phyloP scores from a whole-genome alignment of 495 filamentous ascomycete species.

The Aspergillus panamensis region DNA sequence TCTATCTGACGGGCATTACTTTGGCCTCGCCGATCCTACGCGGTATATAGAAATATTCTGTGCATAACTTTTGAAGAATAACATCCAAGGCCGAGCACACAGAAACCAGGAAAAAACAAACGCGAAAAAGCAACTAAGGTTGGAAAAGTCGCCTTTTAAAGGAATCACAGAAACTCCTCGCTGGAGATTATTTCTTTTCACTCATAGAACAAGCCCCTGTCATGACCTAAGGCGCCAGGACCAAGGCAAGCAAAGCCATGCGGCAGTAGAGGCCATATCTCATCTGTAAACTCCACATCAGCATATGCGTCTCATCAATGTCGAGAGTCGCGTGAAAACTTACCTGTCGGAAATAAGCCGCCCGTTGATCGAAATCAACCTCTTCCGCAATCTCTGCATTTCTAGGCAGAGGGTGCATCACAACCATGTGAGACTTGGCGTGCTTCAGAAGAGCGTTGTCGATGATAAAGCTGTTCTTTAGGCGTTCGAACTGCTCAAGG shows the following conservation, averaged over 20 bases:
- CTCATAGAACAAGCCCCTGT: slow-evolving; percentile 12
- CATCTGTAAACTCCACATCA: slow-evolving; percentile 68
- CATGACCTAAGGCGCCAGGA: slow-evolving; percentile 63
- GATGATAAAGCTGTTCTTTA: slow-evolving; percentile 83
- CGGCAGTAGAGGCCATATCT: slow-evolving; percentile 94
- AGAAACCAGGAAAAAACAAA: slow-evolving; percentile 19
- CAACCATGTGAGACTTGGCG: slow-evolving; percentile 85
- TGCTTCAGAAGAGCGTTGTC: slow-evolving; percentile 87
- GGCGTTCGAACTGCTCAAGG: slow-evolving; percentile 70
- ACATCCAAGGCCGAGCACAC: slow-evolving; percentile 18
- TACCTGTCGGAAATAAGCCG: slow-evolving; percentile 99
- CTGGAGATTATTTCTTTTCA: neutral
- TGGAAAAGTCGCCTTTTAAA: slow-evolving; percentile 16
- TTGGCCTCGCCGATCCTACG: slow-evolving; percentile 30
- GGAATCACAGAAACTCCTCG: slow-evolving; percentile 9
- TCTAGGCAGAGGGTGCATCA: slow-evolving; percentile 92
- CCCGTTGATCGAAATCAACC: slow-evolving; percentile 94
- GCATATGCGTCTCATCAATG: slow-evolving; percentile 8
- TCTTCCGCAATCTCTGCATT: slow-evolving; percentile 92
- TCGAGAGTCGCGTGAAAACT: slow-evolving; percentile 31
- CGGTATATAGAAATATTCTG: slow-evolving; percentile 32
- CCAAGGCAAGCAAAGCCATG: slow-evolving; percentile 92
- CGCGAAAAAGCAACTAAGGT: slow-evolving; percentile 26
- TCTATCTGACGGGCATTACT: slow-evolving; percentile 38
- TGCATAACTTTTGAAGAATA: slow-evolving; percentile 36